Percentiles rank a stretch among this genome's conserved stretches.
These are phyloP conservation scores for Wickerhamiella spandovensis DNA, from an alignment of 805 yeast species.

Conservation along the genomic window DNA sequence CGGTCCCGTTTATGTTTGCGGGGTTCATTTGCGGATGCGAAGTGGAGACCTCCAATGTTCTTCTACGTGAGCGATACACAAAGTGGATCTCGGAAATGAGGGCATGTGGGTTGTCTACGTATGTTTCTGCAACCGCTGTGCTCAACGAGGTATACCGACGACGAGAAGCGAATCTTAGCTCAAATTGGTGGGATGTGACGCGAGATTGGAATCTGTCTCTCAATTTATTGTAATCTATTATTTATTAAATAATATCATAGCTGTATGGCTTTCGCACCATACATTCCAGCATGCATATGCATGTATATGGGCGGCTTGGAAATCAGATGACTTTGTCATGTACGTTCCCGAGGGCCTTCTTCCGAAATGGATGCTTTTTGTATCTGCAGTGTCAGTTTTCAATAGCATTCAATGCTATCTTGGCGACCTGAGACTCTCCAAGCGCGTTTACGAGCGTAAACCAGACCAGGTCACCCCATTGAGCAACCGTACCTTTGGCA, in stretches of 20 bases:
- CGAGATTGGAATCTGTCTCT: conserved; percentile 77
- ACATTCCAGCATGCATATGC: too few species aligned
- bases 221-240: conserved; percentile 39
- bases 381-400: conserved; percentile 81
- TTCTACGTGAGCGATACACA: conserved; percentile 51
- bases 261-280: too few species aligned
- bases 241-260: not conserved
- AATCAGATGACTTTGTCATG: not conserved
- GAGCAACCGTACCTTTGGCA: conserved; percentile 94
- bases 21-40: conserved; percentile 83
- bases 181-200: conserved; percentile 67
- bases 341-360: conserved; percentile 32
- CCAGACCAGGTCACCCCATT: conserved; percentile 47
- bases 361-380: conserved; percentile 69
- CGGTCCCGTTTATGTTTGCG: conserved; percentile 75
- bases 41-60: conserved; percentile 36
- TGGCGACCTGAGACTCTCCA: conserved; percentile 60
- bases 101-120: conserved; percentile 54
- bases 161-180: conserved; percentile 42
- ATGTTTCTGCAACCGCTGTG: conserved; percentile 76
- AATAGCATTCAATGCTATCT: conserved; percentile 79
- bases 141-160: conserved; percentile 80
- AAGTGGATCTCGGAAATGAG: conserved; percentile 44
- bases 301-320: too few species aligned
- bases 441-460: conserved; percentile 57